These are phyloP conservation scores for Aspergillus ochraceoroseus DNA, from an alignment of 2,329 filamentous ascomycete genomes.

Conservation along the genomic window DNA sequence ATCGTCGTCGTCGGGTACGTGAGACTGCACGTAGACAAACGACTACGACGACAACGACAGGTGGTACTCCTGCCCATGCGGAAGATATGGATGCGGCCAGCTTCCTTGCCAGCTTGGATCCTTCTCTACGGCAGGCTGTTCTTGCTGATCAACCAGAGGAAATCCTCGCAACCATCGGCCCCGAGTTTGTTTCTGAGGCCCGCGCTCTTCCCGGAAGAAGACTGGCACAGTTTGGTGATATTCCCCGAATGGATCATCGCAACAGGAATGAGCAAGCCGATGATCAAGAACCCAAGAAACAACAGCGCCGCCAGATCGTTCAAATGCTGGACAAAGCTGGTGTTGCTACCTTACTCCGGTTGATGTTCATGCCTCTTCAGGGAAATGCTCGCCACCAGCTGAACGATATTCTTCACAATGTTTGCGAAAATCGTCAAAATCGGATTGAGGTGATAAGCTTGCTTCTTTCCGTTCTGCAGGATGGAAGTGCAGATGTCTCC, in stretches of 20 bases:
- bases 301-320: constrained; percentile 72
- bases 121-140: constrained; percentile 76
- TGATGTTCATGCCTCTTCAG: constrained; percentile 96
- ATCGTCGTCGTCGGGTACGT: constrained; percentile 80
- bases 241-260: constrained; percentile 37
- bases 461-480: constrained; percentile 86
- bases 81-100: constrained; percentile 89
- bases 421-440: constrained; percentile 96
- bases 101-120: constrained; percentile 85
- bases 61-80: constrained; percentile 50
- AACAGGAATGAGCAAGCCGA: constrained; percentile 36
- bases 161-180: constrained; percentile 74
- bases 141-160: constrained; percentile 89
- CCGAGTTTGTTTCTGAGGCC: constrained; percentile 80
- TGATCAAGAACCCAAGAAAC: constrained; percentile 55
- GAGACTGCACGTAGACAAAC: constrained; percentile 70
- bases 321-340: constrained; percentile 97
- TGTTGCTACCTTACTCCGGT: constrained; percentile 88
- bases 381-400: constrained; percentile 78
- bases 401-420: constrained; percentile 80
- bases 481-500: constrained; percentile 86
- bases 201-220: constrained; percentile 61
- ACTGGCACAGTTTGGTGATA: constrained; percentile 51
- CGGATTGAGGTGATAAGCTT: constrained; percentile 90
- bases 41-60: no score